Conservation (phyloP, 257 asterid genomes). For the Nicotiana benthamiana region DNA sequence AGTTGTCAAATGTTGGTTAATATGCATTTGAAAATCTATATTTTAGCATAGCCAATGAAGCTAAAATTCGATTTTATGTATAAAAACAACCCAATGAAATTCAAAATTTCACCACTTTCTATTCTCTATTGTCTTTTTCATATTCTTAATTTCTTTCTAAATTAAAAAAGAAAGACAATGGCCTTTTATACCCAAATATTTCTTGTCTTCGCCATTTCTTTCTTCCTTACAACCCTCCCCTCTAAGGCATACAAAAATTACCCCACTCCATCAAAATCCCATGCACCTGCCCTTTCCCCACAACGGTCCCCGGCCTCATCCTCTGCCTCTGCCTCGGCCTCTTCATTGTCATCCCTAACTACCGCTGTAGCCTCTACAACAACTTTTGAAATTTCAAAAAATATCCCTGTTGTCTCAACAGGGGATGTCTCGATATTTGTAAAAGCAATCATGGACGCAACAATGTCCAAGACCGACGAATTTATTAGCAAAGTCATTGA, state of each 20-base stretch:
- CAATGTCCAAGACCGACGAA: slow-evolving; percentile 14
- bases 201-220: slow-evolving; percentile 15
- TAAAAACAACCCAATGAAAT: background rate
- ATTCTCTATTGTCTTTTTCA: background rate
- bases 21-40: background rate
- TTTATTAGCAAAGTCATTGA: slow-evolving; percentile 20
- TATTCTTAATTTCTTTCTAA: background rate
- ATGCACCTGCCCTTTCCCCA: background rate
- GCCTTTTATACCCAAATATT: slow-evolving; percentile 8
- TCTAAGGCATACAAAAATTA: background rate
- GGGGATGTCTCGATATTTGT: slow-evolving; percentile 5
- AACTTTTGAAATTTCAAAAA: background rate
- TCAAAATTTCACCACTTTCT: background rate
- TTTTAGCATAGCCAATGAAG: background rate
- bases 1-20: background rate
- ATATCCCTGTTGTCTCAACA: background rate
- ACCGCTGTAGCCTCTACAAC: background rate
- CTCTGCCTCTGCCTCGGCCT: background rate
- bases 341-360: background rate
- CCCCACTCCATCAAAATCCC: background rate
- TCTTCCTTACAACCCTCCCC: slow-evolving; percentile 3
- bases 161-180: slow-evolving; percentile 14
- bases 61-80: background rate
- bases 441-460: slow-evolving; percentile 15
- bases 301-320: background rate